Percentiles rank a stretch among this genome's conserved stretches.
Conservation (phyloP, 441 rosid species). For the Cnidoscolus chayamansa region DNA sequence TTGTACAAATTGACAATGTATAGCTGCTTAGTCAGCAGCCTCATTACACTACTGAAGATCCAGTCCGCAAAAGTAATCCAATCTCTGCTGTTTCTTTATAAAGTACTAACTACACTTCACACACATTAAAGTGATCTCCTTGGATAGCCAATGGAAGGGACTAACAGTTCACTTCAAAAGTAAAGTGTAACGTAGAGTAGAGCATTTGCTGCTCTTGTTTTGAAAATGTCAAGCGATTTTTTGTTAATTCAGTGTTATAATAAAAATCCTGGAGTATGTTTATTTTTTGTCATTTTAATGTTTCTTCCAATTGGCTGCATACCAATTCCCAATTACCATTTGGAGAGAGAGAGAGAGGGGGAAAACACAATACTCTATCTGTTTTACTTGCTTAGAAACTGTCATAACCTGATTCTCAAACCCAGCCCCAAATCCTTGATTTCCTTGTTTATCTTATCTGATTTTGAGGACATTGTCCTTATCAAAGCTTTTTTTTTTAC, state of each 20-base stretch:
- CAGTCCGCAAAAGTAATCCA: not conserved
- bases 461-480: not conserved
- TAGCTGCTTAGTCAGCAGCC: not conserved
- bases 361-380: not conserved
- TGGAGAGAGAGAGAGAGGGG: not conserved
- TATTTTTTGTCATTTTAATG: not conserved
- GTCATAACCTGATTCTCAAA: not conserved
- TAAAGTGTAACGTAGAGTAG: not conserved
- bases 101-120: not conserved
- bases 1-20: not conserved
- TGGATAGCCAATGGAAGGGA: not conserved
- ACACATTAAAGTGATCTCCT: not conserved
- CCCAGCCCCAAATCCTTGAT: not conserved
- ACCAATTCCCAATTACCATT: not conserved
- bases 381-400: not conserved
- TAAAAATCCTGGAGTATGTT: constrained; percentile 4
- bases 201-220: not conserved
- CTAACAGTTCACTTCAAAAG: not conserved
- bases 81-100: not conserved
- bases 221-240: not conserved
- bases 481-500: not conserved
- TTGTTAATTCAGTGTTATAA: not conserved
- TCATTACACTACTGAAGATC: not conserved
- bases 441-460: not conserved
- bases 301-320: not conserved